Evolutionary conservation across 352 stramenopile genomes (phyloP), one percentile per base, ranked within the genome.

Genomic region (Blastocystis sp.): DNA sequence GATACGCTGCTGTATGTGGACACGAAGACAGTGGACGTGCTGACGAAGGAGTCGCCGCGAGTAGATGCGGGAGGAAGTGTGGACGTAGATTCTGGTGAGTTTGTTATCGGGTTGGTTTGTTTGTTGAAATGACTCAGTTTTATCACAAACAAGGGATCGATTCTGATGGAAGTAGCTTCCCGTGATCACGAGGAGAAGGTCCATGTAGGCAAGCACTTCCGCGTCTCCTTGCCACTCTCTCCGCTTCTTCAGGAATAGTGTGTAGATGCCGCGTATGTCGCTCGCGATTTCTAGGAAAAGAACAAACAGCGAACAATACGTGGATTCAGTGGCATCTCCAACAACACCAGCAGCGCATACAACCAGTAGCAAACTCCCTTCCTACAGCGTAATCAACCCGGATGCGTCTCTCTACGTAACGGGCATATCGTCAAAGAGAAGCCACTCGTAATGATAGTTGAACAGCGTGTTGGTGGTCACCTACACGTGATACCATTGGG

Each of bases 361-460:
- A 81, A 57, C 69, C 69, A 81, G 24, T 63, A 21, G 36, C 49
- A 81, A 24, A 64, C 24, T n/a, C 56, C 69, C 32, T 81, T 81
- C 24, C 69, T 81, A 63, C 9, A 46, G 1, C n/a, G n/a, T n/a
- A n/a, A 51, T 81, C 14, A 40, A 44, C 1, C 18, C 2, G 2
- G 3, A 48, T 9, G 8, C n/a, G 21, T 3, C 29, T 14, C 11
- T 1, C 36, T 11, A 81, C 69, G 69, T 64, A 40, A 81, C 44
- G 36, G 29, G 34, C 6, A 54, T 65, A 4, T 81, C 69, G 53
- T 81, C 69, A 48, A 81, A 81, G 1, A 61, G n/a, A 54, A 81
- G 42, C 69, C 69, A 81, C 40, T 81, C 69, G 36, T 81, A 81
- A 44, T 81, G 69, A 32, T 81, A 81, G 49, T 81, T 81, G 8